A percentile compares a stretch with the other conserved stretches of the same genome.
Conservation (phyloP, 441 rosid genomes). For the Erysimum pusillum region DNA sequence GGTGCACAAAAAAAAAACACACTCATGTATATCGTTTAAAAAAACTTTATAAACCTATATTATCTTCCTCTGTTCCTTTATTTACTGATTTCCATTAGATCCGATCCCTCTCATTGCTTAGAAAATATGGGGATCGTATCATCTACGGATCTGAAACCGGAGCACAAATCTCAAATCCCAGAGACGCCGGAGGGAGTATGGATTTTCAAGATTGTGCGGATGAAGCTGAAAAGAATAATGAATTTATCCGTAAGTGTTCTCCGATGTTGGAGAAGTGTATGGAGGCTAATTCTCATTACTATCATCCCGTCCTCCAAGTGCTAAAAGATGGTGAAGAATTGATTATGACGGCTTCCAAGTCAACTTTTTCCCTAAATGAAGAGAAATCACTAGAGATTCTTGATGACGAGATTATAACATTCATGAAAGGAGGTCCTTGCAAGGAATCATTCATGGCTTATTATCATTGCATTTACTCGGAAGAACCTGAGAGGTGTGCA, state of each 20-base stretch:
- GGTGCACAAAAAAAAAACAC: too few relatives aligned
- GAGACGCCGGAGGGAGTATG: constrained; percentile 20
- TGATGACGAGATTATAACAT: constrained; percentile 55
- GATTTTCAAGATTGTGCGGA: background rate
- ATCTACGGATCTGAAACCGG: constrained; percentile 45
- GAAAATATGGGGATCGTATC: constrained; percentile 36
- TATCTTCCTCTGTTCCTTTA: background rate
- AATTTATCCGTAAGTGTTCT: background rate
- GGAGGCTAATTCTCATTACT: background rate
- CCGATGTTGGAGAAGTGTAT: background rate
- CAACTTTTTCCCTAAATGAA: constrained; percentile 44
- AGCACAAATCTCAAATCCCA: constrained; percentile 40
- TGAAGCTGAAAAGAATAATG: background rate
- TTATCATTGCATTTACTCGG: constrained; percentile 56
- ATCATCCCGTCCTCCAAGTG: background rate
- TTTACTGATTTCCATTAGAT: background rate
- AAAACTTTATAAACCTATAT: too few relatives aligned
- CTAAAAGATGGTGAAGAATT: too few relatives aligned
- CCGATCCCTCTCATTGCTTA: background rate
- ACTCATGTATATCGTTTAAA: too few relatives aligned
- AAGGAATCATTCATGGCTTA: constrained; percentile 66
- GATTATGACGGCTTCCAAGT: constrained; percentile 31
- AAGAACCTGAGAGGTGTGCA: constrained; percentile 74
- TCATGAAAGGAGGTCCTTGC: constrained; percentile 69
- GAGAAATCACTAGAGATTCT: constrained; percentile 43